Evolutionary conservation across 768 basidiomycete species (phyloP).

Genomic region (Boletus rubescentipes): DNA sequence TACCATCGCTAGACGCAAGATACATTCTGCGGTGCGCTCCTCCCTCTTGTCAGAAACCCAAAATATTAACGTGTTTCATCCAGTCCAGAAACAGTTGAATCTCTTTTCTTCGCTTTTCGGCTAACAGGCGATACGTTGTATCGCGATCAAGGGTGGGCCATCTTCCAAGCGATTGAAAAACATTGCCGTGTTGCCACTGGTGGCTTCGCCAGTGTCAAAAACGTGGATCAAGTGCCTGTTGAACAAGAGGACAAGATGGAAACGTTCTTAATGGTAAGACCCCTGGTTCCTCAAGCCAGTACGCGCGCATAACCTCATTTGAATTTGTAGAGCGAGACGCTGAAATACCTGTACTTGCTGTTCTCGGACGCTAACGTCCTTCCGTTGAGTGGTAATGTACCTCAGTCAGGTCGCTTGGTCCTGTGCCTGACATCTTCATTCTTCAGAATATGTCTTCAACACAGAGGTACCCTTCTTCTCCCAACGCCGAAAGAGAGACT

Average conservation of each 20-base stretch:
- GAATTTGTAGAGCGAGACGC: constrained; percentile 68
- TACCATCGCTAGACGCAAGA: constrained; percentile 71
- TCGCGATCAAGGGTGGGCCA: constrained; percentile 81
- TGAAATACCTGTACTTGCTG: constrained; percentile 88
- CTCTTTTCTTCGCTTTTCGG: constrained; percentile 89
- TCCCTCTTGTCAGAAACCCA: neutral
- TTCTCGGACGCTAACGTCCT: constrained; percentile 76
- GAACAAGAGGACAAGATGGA: constrained; percentile 89
- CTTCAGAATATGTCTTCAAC: constrained; percentile 82
- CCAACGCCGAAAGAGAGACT: neutral
- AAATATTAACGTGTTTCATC: neutral
- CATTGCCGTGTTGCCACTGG: constrained; percentile 77
- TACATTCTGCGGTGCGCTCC: constrained; percentile 81
- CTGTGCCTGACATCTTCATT: constrained; percentile 9
- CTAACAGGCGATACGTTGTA: constrained; percentile 82
- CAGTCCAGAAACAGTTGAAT: constrained; percentile 93
- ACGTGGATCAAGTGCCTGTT: constrained; percentile 77
- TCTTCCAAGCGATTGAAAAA: constrained; percentile 86
- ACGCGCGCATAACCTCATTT: neutral
- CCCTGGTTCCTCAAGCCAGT: neutral
- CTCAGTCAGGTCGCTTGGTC: neutral
- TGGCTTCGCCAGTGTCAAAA: constrained; percentile 80
- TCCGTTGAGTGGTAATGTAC: constrained; percentile 68
- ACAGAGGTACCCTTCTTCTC: constrained; percentile 63
- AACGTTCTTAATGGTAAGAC: constrained; percentile 82